Evolutionary conservation across 257 asterid genomes (phyloP), one percentile per base, ranked within the genome.

Genomic region (Capsicum pubescens): DNA sequence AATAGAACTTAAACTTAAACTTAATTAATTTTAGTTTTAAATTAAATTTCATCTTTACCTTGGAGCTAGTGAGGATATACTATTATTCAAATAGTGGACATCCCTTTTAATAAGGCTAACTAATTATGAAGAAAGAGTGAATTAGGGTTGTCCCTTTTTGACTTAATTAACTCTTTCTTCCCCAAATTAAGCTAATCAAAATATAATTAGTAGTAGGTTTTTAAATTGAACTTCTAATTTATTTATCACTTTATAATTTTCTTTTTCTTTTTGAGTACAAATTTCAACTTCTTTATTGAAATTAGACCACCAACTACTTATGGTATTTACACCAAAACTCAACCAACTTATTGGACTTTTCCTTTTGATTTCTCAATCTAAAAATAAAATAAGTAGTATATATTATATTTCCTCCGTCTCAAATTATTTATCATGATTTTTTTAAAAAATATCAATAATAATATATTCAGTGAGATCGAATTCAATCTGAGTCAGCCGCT

Each of bases 91-190:
- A 85, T 63, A 44, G 74, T 84, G 79, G 87, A 56, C 88, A 83
- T 17, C 86, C 82, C 88, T 92, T 89, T 87, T 79, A 83, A 88
- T 61, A 76, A 86, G 84, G 50, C 78, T 19, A 61, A 71, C 83
- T 88, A 86, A 87, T 90, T 68, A 93, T 89, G 85, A 83, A 70
- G 84, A 66, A 21, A 66, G 85, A 86, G 87, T 64, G 63, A 54
- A 82, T 21, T 58, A 19, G 81, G 46, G 87, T 12, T 54, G 42
- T 58, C 82, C 57, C 85, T 84, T 86, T 91, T 91, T 86, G 91
- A 89, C 91, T 89, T 86, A 4, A 39, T 39, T 3, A 50, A 55
- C 50, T 48, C 83, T 19, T 21, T 79, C 84, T 80, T 60, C 88
- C 88, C 86, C 72, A 86, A 86, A 87, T 89, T 83, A 81, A 87